These are phyloP conservation scores for Acidomyces sp. DNA, from an alignment of 495 filamentous ascomycete species.

Conservation along the genomic window DNA sequence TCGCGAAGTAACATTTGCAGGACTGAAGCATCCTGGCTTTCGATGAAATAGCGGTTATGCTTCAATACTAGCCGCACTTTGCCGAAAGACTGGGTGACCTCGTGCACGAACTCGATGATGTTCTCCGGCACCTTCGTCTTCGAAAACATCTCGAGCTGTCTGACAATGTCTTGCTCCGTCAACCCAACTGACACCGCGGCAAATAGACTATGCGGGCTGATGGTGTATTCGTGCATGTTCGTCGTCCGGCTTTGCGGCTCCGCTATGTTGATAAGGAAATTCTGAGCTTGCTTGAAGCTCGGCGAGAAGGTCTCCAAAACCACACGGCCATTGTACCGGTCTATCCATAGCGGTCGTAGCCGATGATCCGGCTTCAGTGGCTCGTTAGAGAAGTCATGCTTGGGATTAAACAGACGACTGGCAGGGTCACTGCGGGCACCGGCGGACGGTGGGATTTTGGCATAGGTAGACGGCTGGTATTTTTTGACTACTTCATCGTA, in stretches of 20 bases:
- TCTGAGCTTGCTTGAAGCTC: conserved; percentile 68
- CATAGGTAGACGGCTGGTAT: conserved; percentile 18
- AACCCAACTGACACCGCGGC: conserved; percentile 88
- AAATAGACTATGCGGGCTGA: conserved; percentile 86
- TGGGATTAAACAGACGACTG: conserved; percentile 40
- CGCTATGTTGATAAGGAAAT: conserved; percentile 90
- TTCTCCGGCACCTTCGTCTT: conserved; percentile 70
- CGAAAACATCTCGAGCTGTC: conserved; percentile 68
- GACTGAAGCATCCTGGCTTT: conserved; percentile 74
- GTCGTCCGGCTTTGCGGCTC: conserved; percentile 81
- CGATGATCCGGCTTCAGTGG: conserved; percentile 76
- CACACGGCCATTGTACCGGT: conserved; percentile 69
- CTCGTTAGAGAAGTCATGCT: conserved; percentile 70
- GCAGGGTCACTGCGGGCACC: conserved; percentile 24
- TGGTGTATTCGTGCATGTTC: conserved; percentile 81
- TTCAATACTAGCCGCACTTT: conserved; percentile 93
- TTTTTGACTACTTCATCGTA: conserved; percentile 15
- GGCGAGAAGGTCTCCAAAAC: conserved; percentile 93
- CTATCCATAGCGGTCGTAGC: conserved; percentile 83
- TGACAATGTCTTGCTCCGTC: conserved; percentile 77
- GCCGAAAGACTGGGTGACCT: conserved; percentile 78
- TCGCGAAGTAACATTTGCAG: conserved; percentile 71
- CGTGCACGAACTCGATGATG: conserved; percentile 68
- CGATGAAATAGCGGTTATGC: conserved; percentile 84
- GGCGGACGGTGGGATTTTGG: conserved; percentile 1